Evolutionary conservation across 106 monocot species (phyloP), one percentile per base, ranked within the genome.

Genomic region (Dioscorea alata): DNA sequence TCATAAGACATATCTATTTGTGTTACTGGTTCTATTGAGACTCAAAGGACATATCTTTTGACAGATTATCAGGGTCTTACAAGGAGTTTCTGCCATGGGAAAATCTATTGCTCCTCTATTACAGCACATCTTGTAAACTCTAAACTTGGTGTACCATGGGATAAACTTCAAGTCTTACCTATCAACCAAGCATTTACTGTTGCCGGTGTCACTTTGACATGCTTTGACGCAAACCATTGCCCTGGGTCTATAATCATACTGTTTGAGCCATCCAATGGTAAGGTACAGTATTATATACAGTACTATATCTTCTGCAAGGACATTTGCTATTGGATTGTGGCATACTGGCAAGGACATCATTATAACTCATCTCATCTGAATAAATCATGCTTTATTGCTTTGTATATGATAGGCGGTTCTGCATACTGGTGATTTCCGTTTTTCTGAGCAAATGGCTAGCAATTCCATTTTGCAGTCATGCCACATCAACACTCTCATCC

Each of bases 11-110:
- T 10, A 42, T 7, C 42, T 42, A 42, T 6, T 42, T 42, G 6
- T 42, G 42, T 10, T 42, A 42, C 10, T 42, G 28, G 42, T 42
- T 42, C 6, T 42, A 6, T 42, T 42, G 42, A 3, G 10, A 42
- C 42, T 42, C 10, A 42, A 42, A 42, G 6, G 42, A 42, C 10
- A 10, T 59, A 28, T 56, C 9, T 70, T 70, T 58, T 24, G 58
- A 71, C 81, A 99, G 99, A 99, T 85, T 99, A 99, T 81, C 99
- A 99, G 60, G 99, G 92, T 48, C 83, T 99, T 60, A 93, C 93
- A 65, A 88, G 69, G 76, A 92, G 73, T 67, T 99, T 99, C 71
- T 83, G 81, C 48, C 79, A 83, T 85, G 99, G 99, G 67, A 99
- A 90, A 73, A 85, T 99, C n/a, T 99, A 93, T 75, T 99, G 99